Evolutionary conservation across 73 alveolate species (phyloP), one percentile per base, ranked within the genome.

Genomic region (Diophrys sp.): DNA sequence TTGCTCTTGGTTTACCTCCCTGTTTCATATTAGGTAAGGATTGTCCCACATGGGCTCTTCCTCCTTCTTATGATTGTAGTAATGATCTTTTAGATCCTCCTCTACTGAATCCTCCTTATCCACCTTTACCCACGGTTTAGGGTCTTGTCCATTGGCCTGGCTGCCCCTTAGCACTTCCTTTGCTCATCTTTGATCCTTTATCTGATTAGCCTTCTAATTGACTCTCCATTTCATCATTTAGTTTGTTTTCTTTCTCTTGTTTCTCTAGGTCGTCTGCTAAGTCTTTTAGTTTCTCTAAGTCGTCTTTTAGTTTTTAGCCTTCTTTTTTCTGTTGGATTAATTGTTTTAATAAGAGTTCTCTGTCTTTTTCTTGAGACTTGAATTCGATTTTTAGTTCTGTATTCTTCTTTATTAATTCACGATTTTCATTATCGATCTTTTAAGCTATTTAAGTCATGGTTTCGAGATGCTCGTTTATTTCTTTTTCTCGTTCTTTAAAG

Each of bases 391-490:
- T 90, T 14, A 90, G 79, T n/a, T 90, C 93, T 8, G 86, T 29
- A 80, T 90, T 90, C 81, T 84, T 86, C 78, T 90, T 86, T 70
- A 80, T 85, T 29, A 90, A 68, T n/a, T 56, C 67, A 0, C 87
- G 54, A 71, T 90, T 90, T 74, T 90, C 87, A 56, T 80, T 77
- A 33, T 90, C 96, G 11, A 90, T 81, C 55, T 72, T 73, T 78
- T 90, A 75, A 24, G 92, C 93, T 25, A 77, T 85, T 56, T 90
- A 85, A 24, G 89, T 85, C 90, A 76, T 90, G 31, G 85, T 85
- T 73, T 83, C 93, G 26, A 90, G 75, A 33, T 86, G 78, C 84
- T 90, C 93, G 62, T 86, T 86, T 0, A 86, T 77, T 62, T 80
- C 93, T 31, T 80, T 86, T 54, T 86, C 93, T 80, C 85, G 55